Conservation (phyloP, 148 eudicot species). For the Pharnaceum exiguum region DNA sequence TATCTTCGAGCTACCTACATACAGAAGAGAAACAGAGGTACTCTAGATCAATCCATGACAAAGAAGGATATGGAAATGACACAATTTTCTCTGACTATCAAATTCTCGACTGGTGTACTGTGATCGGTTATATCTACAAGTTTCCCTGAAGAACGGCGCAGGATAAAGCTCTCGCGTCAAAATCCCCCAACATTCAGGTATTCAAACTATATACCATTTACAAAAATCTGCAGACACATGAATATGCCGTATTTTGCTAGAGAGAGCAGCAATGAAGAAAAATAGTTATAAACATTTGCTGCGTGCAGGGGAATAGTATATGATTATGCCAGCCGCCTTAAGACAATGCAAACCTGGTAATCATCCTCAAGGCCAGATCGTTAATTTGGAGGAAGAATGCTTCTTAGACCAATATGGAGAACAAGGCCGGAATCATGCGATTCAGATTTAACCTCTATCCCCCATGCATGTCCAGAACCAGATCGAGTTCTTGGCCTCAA, state of each 20-base stretch:
- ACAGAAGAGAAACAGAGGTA: neutral
- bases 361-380: constrained; percentile 26
- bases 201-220: neutral
- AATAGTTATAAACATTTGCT: neutral
- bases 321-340: constrained; percentile 30
- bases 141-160: constrained; percentile 29
- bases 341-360: constrained; percentile 19
- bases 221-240: neutral
- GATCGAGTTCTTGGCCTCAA: constrained; percentile 47
- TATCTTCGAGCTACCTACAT: too few species aligned
- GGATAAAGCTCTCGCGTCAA: constrained; percentile 36
- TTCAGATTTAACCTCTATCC: constrained; percentile 47
- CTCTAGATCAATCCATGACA: neutral
- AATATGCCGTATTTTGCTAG: neutral
- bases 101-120: constrained; percentile 45
- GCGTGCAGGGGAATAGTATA: constrained; percentile 22
- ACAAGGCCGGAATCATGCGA: constrained; percentile 11
- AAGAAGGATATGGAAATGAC: constrained; percentile 46
- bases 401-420: constrained; percentile 42
- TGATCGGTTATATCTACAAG: constrained; percentile 39
- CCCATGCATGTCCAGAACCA: constrained; percentile 39
- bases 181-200: constrained; percentile 40
- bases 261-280: neutral
- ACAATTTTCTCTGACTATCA: constrained; percentile 43
- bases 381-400: constrained; percentile 37